Conservation (phyloP, 176 grass and related monocot genomes). For the Juncus effusus region DNA sequence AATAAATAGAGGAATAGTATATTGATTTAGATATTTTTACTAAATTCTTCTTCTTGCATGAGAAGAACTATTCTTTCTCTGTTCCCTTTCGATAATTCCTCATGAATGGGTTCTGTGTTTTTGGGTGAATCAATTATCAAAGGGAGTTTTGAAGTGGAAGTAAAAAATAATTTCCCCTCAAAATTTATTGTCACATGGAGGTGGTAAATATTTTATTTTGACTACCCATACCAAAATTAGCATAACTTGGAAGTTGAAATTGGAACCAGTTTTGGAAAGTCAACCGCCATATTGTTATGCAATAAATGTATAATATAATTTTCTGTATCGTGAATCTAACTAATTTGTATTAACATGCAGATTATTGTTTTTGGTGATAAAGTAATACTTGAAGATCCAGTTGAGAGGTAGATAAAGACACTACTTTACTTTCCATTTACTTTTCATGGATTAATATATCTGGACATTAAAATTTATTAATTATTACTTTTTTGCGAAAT, state of each 20-base stretch:
- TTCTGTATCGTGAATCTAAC: too few relatives aligned
- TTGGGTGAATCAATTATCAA: neutral
- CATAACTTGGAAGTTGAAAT: too few relatives aligned
- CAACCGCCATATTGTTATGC: too few relatives aligned
- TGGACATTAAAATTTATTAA: conserved; percentile 2
- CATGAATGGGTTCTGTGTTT: conserved; percentile 20
- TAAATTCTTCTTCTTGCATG: neutral
- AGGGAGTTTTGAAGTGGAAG: conserved; percentile 7
- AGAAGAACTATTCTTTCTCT: neutral
- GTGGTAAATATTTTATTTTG: too few relatives aligned
- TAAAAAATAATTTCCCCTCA: neutral
- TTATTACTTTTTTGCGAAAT: conserved; percentile 21
- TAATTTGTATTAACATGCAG: conserved; percentile 38
- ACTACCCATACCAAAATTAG: too few relatives aligned
- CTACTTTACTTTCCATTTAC: conserved; percentile 5
- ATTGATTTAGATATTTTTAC: conserved; percentile 10
- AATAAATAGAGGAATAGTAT: conserved; percentile 10
- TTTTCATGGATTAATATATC: neutral
- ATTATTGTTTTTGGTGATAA: conserved; percentile 89
- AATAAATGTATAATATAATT: too few relatives aligned
- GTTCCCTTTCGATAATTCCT: neutral
- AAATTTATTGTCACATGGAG: too few relatives aligned
- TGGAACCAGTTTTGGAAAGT: too few relatives aligned
- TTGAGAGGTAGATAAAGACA: conserved; percentile 54
- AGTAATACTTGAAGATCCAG: conserved; percentile 73